Evolutionary conservation across 371 early-diverging fungal genomes (phyloP).

Genomic region (Mortierella sp.): DNA sequence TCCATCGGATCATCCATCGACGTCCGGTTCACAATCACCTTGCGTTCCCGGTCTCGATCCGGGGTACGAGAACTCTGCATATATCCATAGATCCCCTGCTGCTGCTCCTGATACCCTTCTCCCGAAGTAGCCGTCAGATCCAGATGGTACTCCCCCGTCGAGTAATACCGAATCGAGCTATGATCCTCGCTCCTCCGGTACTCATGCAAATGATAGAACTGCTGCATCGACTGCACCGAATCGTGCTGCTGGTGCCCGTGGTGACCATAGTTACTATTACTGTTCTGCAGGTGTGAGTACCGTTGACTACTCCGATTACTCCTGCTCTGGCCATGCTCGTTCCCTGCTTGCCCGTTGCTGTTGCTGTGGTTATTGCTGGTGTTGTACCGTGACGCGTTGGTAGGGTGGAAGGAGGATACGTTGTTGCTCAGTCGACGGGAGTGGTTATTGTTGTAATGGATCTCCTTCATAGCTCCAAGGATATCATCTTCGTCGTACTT

Average conservation of each 20-base stretch:
- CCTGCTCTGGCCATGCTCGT: neutral
- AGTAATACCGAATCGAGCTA: neutral
- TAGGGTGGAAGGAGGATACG: neutral
- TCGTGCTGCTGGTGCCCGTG: constrained; percentile 33
- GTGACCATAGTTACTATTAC: neutral
- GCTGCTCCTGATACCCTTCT: neutral
- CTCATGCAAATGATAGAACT: constrained; percentile 28
- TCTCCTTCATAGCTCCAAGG: constrained; percentile 36
- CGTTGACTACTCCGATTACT: constrained; percentile 17
- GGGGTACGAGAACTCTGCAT: neutral
- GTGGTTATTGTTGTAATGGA: neutral
- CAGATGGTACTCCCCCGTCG: neutral
- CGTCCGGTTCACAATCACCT: neutral
- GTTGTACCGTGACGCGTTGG: constrained; percentile 2
- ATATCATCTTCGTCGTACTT: constrained; percentile 22
- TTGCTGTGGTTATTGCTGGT: neutral
- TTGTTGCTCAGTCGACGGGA: neutral
- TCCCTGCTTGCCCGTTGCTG: neutral
- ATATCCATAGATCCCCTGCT: neutral
- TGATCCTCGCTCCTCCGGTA: constrained; percentile 5
- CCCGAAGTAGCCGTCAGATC: neutral
- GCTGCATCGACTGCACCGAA: constrained; percentile 49
- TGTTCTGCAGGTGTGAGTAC: constrained; percentile 12
- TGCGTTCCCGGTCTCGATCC: neutral
- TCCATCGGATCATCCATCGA: neutral